Percentiles rank a stretch among this genome's conserved stretches.
These are phyloP conservation scores for Ilex paraguariensis DNA, from an alignment of 305 asterid genomes.

Conservation along the genomic window DNA sequence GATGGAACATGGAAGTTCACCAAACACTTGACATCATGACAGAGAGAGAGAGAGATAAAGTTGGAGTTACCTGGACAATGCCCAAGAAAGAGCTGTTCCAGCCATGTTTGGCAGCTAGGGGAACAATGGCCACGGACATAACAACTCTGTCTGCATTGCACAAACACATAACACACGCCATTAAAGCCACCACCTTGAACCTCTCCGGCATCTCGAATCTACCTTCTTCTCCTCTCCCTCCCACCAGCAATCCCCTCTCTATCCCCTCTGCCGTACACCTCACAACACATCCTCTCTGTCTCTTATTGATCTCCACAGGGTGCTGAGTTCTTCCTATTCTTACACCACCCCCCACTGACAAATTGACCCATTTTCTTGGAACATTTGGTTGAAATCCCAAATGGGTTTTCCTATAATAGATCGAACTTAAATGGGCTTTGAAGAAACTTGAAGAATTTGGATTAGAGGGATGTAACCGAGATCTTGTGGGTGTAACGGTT, in stretches of 20 bases:
- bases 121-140: conserved; percentile 92
- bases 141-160: conserved; percentile 95
- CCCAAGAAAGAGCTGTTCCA: conserved; percentile 86
- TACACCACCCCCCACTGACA: conserved; percentile 15
- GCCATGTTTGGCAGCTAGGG: conserved; percentile 79
- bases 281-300: conserved; percentile 22
- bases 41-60: not conserved
- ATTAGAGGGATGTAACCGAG: conserved; percentile 9
- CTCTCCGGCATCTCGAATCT: conserved; percentile 71
- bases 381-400: conserved; percentile 15
- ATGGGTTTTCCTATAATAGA: conserved; percentile 17
- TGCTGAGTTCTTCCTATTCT: not conserved
- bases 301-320: not conserved
- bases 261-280: conserved; percentile 77
- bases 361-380: conserved; percentile 13
- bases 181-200: conserved; percentile 74
- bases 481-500: conserved; percentile 20
- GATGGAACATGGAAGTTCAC: not conserved
- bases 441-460: conserved; percentile 16
- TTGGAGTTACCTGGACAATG: conserved; percentile 68
- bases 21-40: not conserved
- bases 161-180: conserved; percentile 84
- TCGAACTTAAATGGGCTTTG: conserved; percentile 14
- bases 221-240: conserved; percentile 35
- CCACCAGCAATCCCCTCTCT: conserved; percentile 47